phyloP scores from a whole-genome alignment of 371 early-diverging fungal genomes.

The Lichtheimia ramosa region DNA sequence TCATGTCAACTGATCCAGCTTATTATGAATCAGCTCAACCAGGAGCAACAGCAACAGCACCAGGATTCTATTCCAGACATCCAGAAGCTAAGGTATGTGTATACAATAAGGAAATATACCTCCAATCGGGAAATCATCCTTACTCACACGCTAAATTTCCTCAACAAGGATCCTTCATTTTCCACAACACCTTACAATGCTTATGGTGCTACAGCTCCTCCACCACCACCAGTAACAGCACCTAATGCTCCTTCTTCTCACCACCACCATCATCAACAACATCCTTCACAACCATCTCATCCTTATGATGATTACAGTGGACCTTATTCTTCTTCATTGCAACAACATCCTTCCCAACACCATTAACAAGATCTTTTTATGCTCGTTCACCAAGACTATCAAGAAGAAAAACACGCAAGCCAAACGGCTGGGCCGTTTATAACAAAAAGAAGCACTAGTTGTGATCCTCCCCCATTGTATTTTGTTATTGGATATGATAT shows the following conservation, averaged over 20 bases:
- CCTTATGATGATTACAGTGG: background rate
- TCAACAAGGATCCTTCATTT: background rate
- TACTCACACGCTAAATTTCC: background rate
- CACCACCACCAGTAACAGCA: background rate
- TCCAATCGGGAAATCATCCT: background rate
- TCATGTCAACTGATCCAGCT: too few relatives aligned
- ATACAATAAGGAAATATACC: background rate
- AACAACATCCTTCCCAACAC: background rate
- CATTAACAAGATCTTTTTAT: slow-evolving; percentile 4
- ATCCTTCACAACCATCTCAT: background rate
- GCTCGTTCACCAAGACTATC: too few relatives aligned
- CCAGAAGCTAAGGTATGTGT: background rate
- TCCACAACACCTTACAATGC: background rate
- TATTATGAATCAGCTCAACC: too few relatives aligned
- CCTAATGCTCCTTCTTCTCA: too few relatives aligned
- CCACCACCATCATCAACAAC: background rate
- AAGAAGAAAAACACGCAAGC: background rate
- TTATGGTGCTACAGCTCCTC: background rate
- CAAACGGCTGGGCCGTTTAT: slow-evolving; percentile 8
- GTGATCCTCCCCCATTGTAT: too few relatives aligned
- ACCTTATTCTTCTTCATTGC: background rate
- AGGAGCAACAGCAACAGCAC: too few relatives aligned
- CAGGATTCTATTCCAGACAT: background rate
- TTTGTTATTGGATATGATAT: too few relatives aligned
- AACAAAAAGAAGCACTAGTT: too few relatives aligned